Base-by-base conservation (phyloP, 139 green algal species). In the Eudorina sp. region DNA sequence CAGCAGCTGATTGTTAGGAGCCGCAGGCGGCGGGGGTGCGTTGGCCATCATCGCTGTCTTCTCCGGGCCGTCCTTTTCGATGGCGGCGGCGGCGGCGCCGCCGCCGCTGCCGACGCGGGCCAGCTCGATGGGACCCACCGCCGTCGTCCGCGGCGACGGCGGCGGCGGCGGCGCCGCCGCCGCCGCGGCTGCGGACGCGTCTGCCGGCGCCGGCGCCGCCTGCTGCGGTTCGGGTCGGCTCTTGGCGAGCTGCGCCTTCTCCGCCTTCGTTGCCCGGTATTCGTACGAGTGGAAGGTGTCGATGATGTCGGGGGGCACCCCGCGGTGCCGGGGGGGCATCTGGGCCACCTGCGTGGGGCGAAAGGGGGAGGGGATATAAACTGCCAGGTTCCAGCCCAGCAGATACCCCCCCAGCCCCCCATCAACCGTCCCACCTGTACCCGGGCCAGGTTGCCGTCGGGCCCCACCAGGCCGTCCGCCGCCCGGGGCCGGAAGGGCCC, bases 211-310 rank as follows among this genome's bases (percentile, higher is more conserved):
- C 0, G 34, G 29, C 5, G 36, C 2, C 29, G n/a, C 48, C 31
- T 45, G 11, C 41, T 86, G 41, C 9, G 34, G 51, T 29, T 75
- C 58, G n/a, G 9, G 58, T 8, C 45, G 38, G 40, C 79, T 76
- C 25, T 40, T 43, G 27, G 60, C n/a, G 1, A 87, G 81, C n/a
- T 87, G 81, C n/a, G 36, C 31, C 46, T 87, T 77, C 62, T 87
- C 45, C 43, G 62, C 62, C 43, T 40, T 53, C 21, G 29, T 70
- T 36, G 74, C 76, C 6, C 16, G 36, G 85, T 90, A 92, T 31
- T 51, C 51, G 75, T 88, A 91, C 53, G 75, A 90, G 18, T 85
- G 90, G 77, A 94, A 92, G 31, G 66, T 45, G n/a, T 90, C 73
- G 25, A 91, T 55, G 4, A 94, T 29, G 29, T 86, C 38, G 1